phyloP scores from a whole-genome alignment of 1,284 basidiomycete genomes.

The Somion occarium region DNA sequence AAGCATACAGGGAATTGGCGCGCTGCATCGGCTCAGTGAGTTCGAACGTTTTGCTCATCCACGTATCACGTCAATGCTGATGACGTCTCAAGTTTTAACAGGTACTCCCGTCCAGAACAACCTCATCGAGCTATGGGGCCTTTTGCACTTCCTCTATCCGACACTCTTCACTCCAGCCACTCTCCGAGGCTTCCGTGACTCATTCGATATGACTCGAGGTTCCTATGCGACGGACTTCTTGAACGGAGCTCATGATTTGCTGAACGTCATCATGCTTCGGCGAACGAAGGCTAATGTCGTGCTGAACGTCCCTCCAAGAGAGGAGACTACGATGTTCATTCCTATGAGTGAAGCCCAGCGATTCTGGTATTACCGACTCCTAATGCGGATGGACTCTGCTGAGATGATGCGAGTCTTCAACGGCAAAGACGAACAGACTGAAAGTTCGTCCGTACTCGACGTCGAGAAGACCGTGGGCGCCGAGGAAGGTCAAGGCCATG shows the following conservation, averaged over 20 bases:
- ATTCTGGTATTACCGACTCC: constrained; percentile 56
- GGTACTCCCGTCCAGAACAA: constrained; percentile 66
- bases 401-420: constrained; percentile 46
- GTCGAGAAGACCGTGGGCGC: constrained; percentile 30
- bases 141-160: constrained; percentile 55
- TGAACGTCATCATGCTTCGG: constrained; percentile 52
- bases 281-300: constrained; percentile 49
- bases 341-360: constrained; percentile 55
- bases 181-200: constrained; percentile 41
- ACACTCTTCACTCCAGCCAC: constrained; percentile 45
- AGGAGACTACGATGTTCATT: constrained; percentile 52
- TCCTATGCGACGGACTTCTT: constrained; percentile 47
- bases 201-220: constrained; percentile 48
- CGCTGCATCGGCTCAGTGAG: constrained; percentile 46
- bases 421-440: constrained; percentile 20
- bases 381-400: constrained; percentile 45
- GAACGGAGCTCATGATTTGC: constrained; percentile 40
- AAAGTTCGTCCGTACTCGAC: too few relatives aligned
- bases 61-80: not conserved
- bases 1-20: constrained; percentile 43
- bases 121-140: constrained; percentile 51
- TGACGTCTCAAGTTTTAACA: constrained; percentile 41
- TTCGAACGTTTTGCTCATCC: constrained; percentile 5
- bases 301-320: constrained; percentile 44
- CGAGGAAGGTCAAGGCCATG: constrained; percentile 31